Percentiles rank a stretch among this genome's conserved stretches.
Conservation (phyloP, 1,139 yeast species). For the Meyerozyma carpophila region DNA sequence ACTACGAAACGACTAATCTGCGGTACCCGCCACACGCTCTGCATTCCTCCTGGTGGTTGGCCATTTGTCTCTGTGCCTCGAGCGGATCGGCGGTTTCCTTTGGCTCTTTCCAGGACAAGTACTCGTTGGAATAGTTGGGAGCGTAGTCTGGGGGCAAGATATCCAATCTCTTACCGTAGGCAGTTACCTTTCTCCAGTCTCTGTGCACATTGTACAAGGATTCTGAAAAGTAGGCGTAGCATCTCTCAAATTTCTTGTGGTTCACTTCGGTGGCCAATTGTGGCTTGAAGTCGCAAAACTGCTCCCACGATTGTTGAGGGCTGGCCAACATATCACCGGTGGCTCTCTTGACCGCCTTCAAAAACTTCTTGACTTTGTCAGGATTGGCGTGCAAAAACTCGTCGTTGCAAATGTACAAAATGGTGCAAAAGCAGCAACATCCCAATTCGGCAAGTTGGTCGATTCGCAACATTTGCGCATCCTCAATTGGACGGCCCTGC, state of each 20-base stretch:
- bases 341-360: slow-evolving; percentile 46
- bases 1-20: slow-evolving; percentile 35
- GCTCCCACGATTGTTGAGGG: slow-evolving; percentile 44
- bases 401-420: slow-evolving; percentile 51
- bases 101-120: slow-evolving; percentile 47
- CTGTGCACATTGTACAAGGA: slow-evolving; percentile 50
- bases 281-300: slow-evolving; percentile 45
- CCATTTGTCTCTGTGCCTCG: slow-evolving; percentile 43
- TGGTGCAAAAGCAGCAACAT: slow-evolving; percentile 57
- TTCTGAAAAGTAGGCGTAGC: slow-evolving; percentile 50
- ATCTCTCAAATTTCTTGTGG: slow-evolving; percentile 46
- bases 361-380: slow-evolving; percentile 39
- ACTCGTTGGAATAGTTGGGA: slow-evolving; percentile 49
- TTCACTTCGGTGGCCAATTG: slow-evolving; percentile 37
- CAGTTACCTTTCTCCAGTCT: slow-evolving; percentile 53
- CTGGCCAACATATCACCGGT: slow-evolving; percentile 41
- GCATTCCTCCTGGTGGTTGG: slow-evolving; percentile 41
- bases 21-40: slow-evolving; percentile 47
- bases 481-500: slow-evolving; percentile 40
- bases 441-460: slow-evolving; percentile 55
- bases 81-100: slow-evolving; percentile 41
- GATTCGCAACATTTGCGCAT: slow-evolving; percentile 53
- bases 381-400: slow-evolving; percentile 44
- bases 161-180: slow-evolving; percentile 50
- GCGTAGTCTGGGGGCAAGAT: slow-evolving; percentile 45